Conservation (phyloP, 495 filamentous ascomycete genomes). For the Neurospora sp. region DNA sequence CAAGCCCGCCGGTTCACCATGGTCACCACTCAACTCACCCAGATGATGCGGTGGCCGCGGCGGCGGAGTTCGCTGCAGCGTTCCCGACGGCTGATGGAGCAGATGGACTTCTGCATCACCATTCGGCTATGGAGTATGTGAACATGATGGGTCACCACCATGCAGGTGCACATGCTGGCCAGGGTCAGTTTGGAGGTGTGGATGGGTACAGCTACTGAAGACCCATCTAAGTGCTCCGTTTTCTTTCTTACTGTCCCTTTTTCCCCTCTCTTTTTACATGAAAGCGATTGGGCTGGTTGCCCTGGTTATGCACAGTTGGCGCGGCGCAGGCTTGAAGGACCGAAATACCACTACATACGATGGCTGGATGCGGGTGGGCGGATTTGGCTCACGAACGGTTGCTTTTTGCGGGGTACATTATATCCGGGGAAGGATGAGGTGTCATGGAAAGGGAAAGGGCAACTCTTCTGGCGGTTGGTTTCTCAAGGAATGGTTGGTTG, state of each 20-base stretch:
- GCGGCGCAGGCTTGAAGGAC: not conserved
- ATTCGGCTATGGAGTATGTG: constrained; percentile 1
- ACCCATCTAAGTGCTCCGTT: not conserved
- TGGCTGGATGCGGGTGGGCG: not conserved
- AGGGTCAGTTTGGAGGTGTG: not conserved
- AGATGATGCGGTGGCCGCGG: not conserved
- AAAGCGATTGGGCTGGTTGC: not conserved
- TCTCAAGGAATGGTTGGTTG: not conserved
- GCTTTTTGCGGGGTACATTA: not conserved
- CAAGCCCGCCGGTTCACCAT: constrained; percentile 13
- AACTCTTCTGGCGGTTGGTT: not conserved
- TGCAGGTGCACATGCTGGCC: not conserved
- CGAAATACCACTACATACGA: not conserved
- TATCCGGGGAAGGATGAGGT: not conserved
- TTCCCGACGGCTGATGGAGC: constrained; percentile 16
- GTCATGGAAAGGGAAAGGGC: not conserved
- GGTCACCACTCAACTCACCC: not conserved
- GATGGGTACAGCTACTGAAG: constrained; percentile 10
- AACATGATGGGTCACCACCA: constrained; percentile 7
- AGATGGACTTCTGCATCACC: constrained; percentile 19
- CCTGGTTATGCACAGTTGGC: not conserved
- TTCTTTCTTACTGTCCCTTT: not conserved
- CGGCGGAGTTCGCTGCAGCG: not conserved
- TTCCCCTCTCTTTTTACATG: not conserved
- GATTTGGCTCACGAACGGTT: not conserved